phyloP scores from a whole-genome alignment of 1,139 yeast genomes.

The Hansenula lynferdii region DNA sequence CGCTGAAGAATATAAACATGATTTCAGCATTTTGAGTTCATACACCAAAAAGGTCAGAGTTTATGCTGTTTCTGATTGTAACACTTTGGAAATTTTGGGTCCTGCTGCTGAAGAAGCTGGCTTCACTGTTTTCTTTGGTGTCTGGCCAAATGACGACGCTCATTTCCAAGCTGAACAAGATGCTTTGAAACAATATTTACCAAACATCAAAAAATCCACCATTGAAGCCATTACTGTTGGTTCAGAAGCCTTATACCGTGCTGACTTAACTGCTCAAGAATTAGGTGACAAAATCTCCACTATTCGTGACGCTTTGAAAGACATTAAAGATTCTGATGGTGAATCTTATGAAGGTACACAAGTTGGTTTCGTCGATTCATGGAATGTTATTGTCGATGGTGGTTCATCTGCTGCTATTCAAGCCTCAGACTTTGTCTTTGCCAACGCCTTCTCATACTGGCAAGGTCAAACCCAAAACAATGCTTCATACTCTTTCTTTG shows the following conservation, averaged over 20 bases:
- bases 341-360: slow-evolving; percentile 63
- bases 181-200: slow-evolving; percentile 67
- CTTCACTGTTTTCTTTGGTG: slow-evolving; percentile 68
- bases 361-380: slow-evolving; percentile 93
- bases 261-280: slow-evolving; percentile 64
- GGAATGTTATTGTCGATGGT: slow-evolving; percentile 89
- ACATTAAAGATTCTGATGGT: slow-evolving; percentile 76
- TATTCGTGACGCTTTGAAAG: slow-evolving; percentile 50
- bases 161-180: slow-evolving; percentile 67
- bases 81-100: slow-evolving; percentile 74
- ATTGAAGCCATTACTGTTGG: slow-evolving; percentile 79
- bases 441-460: slow-evolving; percentile 98
- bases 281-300: slow-evolving; percentile 61
- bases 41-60: slow-evolving; percentile 67
- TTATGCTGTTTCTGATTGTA: slow-evolving; percentile 85
- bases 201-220: slow-evolving; percentile 60
- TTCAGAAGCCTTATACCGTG: slow-evolving; percentile 89
- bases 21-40: slow-evolving; percentile 49
- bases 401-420: slow-evolving; percentile 61
- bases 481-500: slow-evolving; percentile 86
- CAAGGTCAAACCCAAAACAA: slow-evolving; percentile 86
- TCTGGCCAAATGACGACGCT: slow-evolving; percentile 84
- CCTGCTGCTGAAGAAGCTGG: slow-evolving; percentile 81
- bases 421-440: slow-evolving; percentile 80
- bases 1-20: slow-evolving; percentile 59